Evolutionary conservation across 2,329 filamentous ascomycete genomes (phyloP), one percentile per base, ranked within the genome.

Genomic region (Beauveria scarabaeidicola): DNA sequence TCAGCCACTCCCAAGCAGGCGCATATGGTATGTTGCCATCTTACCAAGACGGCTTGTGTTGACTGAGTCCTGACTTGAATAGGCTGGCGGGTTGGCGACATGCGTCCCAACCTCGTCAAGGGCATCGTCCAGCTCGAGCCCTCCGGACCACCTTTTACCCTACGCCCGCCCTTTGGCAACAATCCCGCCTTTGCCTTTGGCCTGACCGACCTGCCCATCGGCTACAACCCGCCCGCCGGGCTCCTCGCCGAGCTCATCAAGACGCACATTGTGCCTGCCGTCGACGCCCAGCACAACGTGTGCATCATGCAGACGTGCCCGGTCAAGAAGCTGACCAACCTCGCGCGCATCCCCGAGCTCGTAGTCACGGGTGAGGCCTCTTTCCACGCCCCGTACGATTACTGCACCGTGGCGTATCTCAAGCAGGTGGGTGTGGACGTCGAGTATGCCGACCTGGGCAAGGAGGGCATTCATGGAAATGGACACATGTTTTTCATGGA

Each of bases 371-470:
- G 72, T 13, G 77, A 82, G 64, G 77, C 80, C 9, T 77, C 75
- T 29, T 80, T 76, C 51, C 80, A 83, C 68, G 72, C 74, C 15
- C 70, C 73, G 21, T 82, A 82, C 64, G 81, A 83, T 61, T 75
- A 80, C 64, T 82, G 78, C 63, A 81, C 77, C 1, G 75, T 79
- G n/a, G 66, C 69, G 41, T 82, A 76, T 63, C 64, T 83, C 62
- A 63, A 69, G 62, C 80, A 82, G 66, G 78, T 73, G 13, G 78
- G 78, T 2, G 75, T 75, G 3, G 66, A 68, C 4, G 73, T 74
- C 1, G 73, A 78, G 57, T 74, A 74, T 67, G 67, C 80, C 63
- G 72, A 77, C 62, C 68, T 81, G 54, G 72, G 68, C 3, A 71
- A 78, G 9, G 64, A 70, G 3, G 78, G 77, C 2, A 75, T 81